Base-by-base conservation (phyloP, 1,139 yeast genomes). In the Nakaseomyces bracarensis region DNA sequence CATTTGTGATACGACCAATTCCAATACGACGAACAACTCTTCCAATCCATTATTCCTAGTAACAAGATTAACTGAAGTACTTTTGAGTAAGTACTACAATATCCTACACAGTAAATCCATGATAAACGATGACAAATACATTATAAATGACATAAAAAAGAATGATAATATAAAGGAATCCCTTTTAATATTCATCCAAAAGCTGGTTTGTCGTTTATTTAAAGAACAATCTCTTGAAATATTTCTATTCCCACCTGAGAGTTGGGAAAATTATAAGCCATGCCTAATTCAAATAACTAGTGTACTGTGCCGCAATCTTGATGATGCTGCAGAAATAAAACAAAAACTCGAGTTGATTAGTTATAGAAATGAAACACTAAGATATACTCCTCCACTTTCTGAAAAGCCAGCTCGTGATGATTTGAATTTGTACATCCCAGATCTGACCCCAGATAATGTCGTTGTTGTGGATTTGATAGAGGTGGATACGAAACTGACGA, bases 281-380 rank as follows among this genome's bases (percentile, higher is more conserved):
- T 73, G 76, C 9, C 58, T 84, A 49, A 66, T 60, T 54, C 73
- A 60, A 36, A 64, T 68, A 11, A 53, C 70, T 42, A 48, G 43
- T 19, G 65, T 57, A 39, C 49, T 52, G 36, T 66, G 61, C 48
- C 63, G 61, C 36, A 67, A 40, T 11, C 19, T 46, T 20, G 50
- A 45, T 7, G 26, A 36, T 14, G 44, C 36, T 7, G 21, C 65
- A 29, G 66, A 66, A 13, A 64, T 72, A 1, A 63, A 65, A 27
- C 74, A 71, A 38, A 81, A 78, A 42, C 70, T 79, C 41, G 78
- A 78, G 44, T 57, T 80, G 21, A 71, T 79, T n/a, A 71, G 77
- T 44, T 78, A 77, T 50, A 64, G 89, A 53, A 82, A 82, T 55
- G 85, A 81, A 57, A 79, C 86, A n/a, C 63, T 82, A 39, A 76